Evolutionary conservation across 31 red algal genomes (phyloP).

Genomic region (Asparagopsis taxiformis): DNA sequence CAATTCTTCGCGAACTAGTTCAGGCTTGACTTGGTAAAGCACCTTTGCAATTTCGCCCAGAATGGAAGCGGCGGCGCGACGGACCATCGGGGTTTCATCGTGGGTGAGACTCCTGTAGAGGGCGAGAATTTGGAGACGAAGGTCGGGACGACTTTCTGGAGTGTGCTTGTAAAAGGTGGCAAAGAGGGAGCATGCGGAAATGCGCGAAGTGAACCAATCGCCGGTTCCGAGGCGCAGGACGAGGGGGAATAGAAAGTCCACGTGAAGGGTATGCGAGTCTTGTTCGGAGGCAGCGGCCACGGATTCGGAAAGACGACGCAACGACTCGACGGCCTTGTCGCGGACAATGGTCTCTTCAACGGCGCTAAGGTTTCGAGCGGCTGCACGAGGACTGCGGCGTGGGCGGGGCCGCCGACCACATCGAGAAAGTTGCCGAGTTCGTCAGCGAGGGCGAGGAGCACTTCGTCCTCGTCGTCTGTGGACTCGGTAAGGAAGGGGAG

Average conservation of each 20-base stretch:
- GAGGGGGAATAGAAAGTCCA: slow-evolving; percentile 78
- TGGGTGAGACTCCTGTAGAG: slow-evolving; percentile 67
- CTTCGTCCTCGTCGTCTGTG: slow-evolving; percentile 98
- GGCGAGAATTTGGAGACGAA: slow-evolving; percentile 36
- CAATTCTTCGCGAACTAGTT: slow-evolving; percentile 40
- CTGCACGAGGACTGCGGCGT: slow-evolving; percentile 69
- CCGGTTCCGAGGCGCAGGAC: slow-evolving; percentile 78
- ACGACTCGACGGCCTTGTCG: slow-evolving; percentile 84
- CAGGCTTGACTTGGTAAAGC: slow-evolving; percentile 20
- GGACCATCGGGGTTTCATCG: slow-evolving; percentile 98
- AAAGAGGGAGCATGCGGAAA: slow-evolving; percentile 90
- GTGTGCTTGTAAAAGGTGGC: slow-evolving; percentile 56
- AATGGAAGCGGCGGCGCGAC: slow-evolving; percentile 80
- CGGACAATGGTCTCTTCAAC: slow-evolving; percentile 91
- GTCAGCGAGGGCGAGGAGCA: slow-evolving; percentile 86
- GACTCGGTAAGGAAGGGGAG: slow-evolving; percentile 94
- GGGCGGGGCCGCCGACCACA: slow-evolving; percentile 75
- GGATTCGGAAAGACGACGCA: slow-evolving; percentile 50
- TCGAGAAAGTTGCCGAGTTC: slow-evolving; percentile 88
- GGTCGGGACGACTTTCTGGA: slow-evolving; percentile 38
- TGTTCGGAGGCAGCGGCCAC: slow-evolving; percentile 26
- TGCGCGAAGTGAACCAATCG: slow-evolving; percentile 98
- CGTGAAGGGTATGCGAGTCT: slow-evolving; percentile 60
- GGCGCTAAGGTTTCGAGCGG: slow-evolving; percentile 79
- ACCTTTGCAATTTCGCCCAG: slow-evolving; percentile 71